Percentiles rank a stretch among this genome's conserved stretches.
phyloP scores from a whole-genome alignment of 2,329 filamentous ascomycete genomes.

The Camptophora hylomeconis region DNA sequence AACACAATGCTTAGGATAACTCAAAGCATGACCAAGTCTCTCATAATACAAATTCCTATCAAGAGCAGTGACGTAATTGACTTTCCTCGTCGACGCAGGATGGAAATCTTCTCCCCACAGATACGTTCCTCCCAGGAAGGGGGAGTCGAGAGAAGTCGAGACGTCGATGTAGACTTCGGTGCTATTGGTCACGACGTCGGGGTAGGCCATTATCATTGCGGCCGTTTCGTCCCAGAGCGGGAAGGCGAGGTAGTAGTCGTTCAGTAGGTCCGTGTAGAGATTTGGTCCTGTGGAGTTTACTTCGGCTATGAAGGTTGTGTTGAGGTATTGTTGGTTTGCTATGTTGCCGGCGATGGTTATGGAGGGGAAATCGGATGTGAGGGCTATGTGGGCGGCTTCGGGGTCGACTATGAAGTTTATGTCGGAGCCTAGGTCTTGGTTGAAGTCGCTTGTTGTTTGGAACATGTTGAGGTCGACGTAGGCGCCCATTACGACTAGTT shows the following conservation, averaged over 20 bases:
- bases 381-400: conserved; percentile 36
- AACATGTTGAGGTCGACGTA: conserved; percentile 33
- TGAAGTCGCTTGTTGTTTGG: conserved; percentile 18
- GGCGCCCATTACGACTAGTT: conserved; percentile 38
- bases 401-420: conserved; percentile 41
- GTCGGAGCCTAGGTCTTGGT: conserved; percentile 21
- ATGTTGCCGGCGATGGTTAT: conserved; percentile 34
- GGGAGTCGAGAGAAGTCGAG: too few relatives aligned
- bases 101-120: too few relatives aligned
- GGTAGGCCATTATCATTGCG: conserved; percentile 26
- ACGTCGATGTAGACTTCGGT: conserved; percentile 32
- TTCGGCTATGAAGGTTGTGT: conserved; percentile 27
- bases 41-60: too few relatives aligned
- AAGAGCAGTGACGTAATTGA: too few relatives aligned
- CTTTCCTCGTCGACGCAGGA: too few relatives aligned
- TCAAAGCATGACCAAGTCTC: too few relatives aligned
- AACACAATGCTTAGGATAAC: too few relatives aligned
- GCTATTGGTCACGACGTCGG: conserved; percentile 25
- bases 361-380: conserved; percentile 35
- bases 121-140: too few relatives aligned
- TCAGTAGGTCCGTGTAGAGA: conserved; percentile 26
- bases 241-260: conserved; percentile 27
- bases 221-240: conserved; percentile 37
- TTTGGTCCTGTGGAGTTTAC: conserved; percentile 25
- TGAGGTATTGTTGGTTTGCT: conserved; percentile 34